Percentiles rank a stretch among this genome's conserved stretches.
Conservation (phyloP, 371 early-diverging fungal genomes). For the Cokeromyces recurvatus region DNA sequence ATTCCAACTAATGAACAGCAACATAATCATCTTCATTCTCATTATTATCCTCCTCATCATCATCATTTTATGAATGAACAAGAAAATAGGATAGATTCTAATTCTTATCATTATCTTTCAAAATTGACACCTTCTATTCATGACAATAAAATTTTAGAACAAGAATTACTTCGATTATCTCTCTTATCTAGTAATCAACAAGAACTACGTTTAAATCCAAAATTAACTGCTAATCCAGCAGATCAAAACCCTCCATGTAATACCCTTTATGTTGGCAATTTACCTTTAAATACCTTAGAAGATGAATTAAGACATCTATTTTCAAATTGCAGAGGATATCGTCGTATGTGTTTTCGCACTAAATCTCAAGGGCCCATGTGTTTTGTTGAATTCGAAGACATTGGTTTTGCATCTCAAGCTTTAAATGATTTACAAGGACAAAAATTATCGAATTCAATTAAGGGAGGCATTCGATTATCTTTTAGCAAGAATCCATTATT, state of each 20-base stretch:
- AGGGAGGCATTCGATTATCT: constrained; percentile 85
- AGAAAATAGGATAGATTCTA: constrained; percentile 5
- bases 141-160: constrained; percentile 1
- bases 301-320: constrained; percentile 82
- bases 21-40: constrained; percentile 6
- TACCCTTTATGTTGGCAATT: constrained; percentile 89
- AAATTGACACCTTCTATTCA: constrained; percentile 57
- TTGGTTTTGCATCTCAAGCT: constrained; percentile 77
- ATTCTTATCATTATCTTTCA: constrained; percentile 76
- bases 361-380: constrained; percentile 88
- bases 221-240: constrained; percentile 37
- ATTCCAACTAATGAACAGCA: background rate
- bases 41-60: constrained; percentile 9
- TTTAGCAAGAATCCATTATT: constrained; percentile 88
- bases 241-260: constrained; percentile 94
- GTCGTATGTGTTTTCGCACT: constrained; percentile 77
- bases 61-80: constrained; percentile 3
- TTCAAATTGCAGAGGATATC: constrained; percentile 69
- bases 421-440: constrained; percentile 75
- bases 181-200: too few relatives aligned
- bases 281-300: constrained; percentile 75
- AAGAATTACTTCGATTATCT: too few relatives aligned
- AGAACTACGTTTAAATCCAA: too few relatives aligned
- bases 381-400: constrained; percentile 85
- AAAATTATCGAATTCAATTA: constrained; percentile 72